Evolutionary conservation across 192 early-diverging fungal species (phyloP), one percentile per base, ranked within the genome.

Genomic region (Linnemannia hyalina): DNA sequence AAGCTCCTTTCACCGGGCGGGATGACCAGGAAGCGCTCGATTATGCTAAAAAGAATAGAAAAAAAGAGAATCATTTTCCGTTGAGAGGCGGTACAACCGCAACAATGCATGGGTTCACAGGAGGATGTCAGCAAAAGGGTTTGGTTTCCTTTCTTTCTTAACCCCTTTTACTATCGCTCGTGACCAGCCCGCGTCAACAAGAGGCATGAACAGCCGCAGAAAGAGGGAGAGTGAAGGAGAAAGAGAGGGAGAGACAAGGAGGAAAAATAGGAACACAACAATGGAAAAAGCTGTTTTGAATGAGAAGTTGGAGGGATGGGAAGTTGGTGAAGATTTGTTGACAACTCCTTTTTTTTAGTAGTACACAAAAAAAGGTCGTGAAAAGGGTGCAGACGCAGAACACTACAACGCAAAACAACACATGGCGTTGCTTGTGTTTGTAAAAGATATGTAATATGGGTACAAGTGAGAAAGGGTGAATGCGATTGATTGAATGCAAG

Each of bases 11-110:
- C 49, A 52, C 5, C 49, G 20, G 26, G 26, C 29, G 60, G 60
- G 60, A 65, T 29, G 26, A 35, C 26, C 8, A 65, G 60, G 23
- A 65, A 65, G 60, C 26, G 60, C 60, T 32, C 60, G 55, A 60
- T 60, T 60, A 60, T 60, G 55, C 55, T 60, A 60, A 60, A 60
- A 60, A 10, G 7, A 23, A 29, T 15, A 10, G n/a, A 49, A 20
- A 4, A 18, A 15, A 49, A 18, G 16, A 49, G 47, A 49, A 9
- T 55, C n/a, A 29, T 65, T 65, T 60, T 65, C n/a, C 60, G 60
- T 65, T 65, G 60, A 10, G n/a, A 60, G 57, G 60, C 60, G 60
- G 60, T 65, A 65, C 60, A 65, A 65, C 60, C n/a, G 60, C 26
- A 29, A 65, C 60, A 65, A 32, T 65, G 60, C 60, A 65, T 65